A percentile compares a stretch with the other conserved stretches of the same genome.
phyloP scores from a whole-genome alignment of 23 red algal genomes.

The Gracilariopsis chorda region DNA sequence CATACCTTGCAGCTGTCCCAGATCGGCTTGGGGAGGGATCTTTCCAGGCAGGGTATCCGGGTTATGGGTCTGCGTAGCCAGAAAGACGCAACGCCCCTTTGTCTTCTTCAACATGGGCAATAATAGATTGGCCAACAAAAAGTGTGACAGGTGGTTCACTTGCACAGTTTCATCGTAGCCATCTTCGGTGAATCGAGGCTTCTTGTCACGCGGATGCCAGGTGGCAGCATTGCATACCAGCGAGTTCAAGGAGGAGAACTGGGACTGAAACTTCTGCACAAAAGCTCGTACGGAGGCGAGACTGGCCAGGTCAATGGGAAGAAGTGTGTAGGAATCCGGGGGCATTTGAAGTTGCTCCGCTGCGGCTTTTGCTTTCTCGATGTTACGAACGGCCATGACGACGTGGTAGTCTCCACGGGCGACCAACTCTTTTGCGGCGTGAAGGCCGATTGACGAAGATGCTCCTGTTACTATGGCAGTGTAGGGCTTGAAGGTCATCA shows the following conservation, averaged over 20 bases:
- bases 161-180: slow-evolving; percentile 88
- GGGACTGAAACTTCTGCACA: background rate
- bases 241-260: slow-evolving; percentile 39
- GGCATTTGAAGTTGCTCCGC: slow-evolving; percentile 25
- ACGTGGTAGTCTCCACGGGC: slow-evolving; percentile 70
- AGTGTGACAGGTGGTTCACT: slow-evolving; percentile 93
- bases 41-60: slow-evolving; percentile 86
- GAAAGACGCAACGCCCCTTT: slow-evolving; percentile 71
- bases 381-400: slow-evolving; percentile 80
- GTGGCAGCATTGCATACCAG: slow-evolving; percentile 91
- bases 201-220: slow-evolving; percentile 88
- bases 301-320: slow-evolving; percentile 62
- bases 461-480: slow-evolving; percentile 89
- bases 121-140: slow-evolving; percentile 82
- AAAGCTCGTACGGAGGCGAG: slow-evolving; percentile 68
- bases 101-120: slow-evolving; percentile 44
- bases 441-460: slow-evolving; percentile 77
- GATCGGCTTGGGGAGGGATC: slow-evolving; percentile 86
- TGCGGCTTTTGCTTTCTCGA: slow-evolving; percentile 33
- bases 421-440: slow-evolving; percentile 76
- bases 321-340: slow-evolving; percentile 51
- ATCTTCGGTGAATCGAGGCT: slow-evolving; percentile 81
- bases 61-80: slow-evolving; percentile 87
- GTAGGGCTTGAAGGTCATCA: slow-evolving; percentile 39
- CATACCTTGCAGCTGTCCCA: slow-evolving; percentile 76